Evolutionary conservation across 768 basidiomycete species (phyloP).

Genomic region (Trametes cubensis): DNA sequence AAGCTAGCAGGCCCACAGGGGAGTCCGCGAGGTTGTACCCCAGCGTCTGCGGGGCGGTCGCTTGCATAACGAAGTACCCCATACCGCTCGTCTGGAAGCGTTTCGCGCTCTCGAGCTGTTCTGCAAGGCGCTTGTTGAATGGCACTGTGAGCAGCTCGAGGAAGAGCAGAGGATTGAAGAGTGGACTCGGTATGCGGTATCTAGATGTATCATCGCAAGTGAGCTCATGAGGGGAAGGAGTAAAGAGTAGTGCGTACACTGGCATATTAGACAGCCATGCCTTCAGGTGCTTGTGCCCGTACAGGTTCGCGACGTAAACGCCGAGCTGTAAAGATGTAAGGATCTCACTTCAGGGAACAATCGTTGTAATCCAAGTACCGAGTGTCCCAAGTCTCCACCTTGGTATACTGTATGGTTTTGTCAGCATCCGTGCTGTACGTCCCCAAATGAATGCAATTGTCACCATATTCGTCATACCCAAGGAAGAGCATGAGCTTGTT

Average conservation of each 20-base stretch:
- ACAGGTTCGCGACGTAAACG: constrained; percentile 36
- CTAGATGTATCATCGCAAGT: not conserved
- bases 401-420: constrained; percentile 41
- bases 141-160: constrained; percentile 34
- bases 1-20: constrained; percentile 45
- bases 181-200: constrained; percentile 27
- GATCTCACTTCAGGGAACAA: too few relatives aligned
- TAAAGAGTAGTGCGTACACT: constrained; percentile 35
- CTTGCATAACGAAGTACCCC: constrained; percentile 38
- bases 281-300: constrained; percentile 47
- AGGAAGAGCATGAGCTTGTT: constrained; percentile 36
- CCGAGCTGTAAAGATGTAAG: constrained; percentile 36
- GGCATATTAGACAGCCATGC: constrained; percentile 56
- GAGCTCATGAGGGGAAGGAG: not conserved
- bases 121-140: constrained; percentile 39
- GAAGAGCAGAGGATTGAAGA: constrained; percentile 34
- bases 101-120: constrained; percentile 30
- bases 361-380: too few relatives aligned
- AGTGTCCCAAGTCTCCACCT: constrained; percentile 51
- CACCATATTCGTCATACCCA: constrained; percentile 33
- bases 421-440: not conserved
- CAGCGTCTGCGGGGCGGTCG: constrained; percentile 35
- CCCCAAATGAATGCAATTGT: not conserved
- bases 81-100: constrained; percentile 30
- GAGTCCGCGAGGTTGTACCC: constrained; percentile 59